Conservation (phyloP, 257 asterid genomes). For the Solanum chaucha region DNA sequence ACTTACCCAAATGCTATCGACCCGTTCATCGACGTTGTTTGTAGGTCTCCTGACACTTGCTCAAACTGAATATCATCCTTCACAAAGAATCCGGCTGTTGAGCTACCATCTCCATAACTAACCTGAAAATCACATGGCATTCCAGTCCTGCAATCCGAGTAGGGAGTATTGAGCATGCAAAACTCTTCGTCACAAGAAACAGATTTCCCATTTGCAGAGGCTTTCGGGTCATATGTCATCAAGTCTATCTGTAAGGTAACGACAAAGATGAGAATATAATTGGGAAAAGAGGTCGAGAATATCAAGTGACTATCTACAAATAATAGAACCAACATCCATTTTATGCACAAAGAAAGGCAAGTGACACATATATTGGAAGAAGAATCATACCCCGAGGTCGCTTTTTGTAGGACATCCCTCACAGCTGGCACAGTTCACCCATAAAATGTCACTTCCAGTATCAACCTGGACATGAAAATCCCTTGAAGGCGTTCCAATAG, state of each 20-base stretch:
- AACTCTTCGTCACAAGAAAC: constrained; percentile 42
- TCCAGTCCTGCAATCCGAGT: constrained; percentile 36
- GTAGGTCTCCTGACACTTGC: constrained; percentile 37
- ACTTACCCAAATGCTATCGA: constrained; percentile 49
- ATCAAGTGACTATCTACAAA: background rate
- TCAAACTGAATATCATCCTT: constrained; percentile 35
- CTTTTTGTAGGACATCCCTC: constrained; percentile 44
- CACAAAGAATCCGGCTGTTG: constrained; percentile 48
- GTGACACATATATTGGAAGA: background rate
- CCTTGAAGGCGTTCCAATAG: constrained; percentile 45
- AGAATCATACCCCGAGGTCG: constrained; percentile 30
- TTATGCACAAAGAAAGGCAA: background rate
- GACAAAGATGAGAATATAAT: background rate
- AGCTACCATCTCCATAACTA: constrained; percentile 56
- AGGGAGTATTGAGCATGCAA: constrained; percentile 29
- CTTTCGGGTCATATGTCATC: constrained; percentile 30
- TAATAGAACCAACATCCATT: background rate
- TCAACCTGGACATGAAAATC: constrained; percentile 61
- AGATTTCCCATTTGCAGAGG: constrained; percentile 40
- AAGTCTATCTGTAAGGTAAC: constrained; percentile 33
- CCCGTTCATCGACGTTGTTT: constrained; percentile 29
- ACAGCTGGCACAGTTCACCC: constrained; percentile 54
- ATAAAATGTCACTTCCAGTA: constrained; percentile 59
- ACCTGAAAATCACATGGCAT: constrained; percentile 32
- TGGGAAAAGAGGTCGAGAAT: background rate